A percentile compares a stretch with the other conserved stretches of the same genome.
Conservation (phyloP, 805 yeast genomes). For the Kodamaea sagamina region DNA sequence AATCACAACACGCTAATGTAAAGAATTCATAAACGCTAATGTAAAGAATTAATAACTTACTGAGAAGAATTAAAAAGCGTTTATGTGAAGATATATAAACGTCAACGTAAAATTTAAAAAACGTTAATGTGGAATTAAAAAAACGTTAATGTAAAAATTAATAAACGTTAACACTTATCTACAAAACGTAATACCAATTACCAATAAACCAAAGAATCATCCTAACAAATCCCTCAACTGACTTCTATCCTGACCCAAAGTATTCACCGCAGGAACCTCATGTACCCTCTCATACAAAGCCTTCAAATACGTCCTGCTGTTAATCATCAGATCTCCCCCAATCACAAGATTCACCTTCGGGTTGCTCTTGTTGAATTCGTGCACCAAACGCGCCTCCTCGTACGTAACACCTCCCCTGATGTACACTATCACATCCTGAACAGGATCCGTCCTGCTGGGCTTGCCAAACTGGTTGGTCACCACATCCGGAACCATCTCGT, state of each 20-base stretch:
- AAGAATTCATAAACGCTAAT: no score
- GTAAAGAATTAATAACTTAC: no score
- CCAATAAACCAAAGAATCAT: slow-evolving; percentile 14
- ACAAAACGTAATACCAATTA: neutral
- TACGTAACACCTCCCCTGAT: slow-evolving; percentile 88
- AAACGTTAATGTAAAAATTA: neutral
- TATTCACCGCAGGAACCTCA: slow-evolving; percentile 22
- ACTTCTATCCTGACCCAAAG: slow-evolving; percentile 40
- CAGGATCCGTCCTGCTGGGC: slow-evolving; percentile 14
- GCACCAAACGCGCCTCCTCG: slow-evolving; percentile 85
- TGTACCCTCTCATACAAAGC: slow-evolving; percentile 34
- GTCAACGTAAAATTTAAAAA: no score
- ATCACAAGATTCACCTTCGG: slow-evolving; percentile 65
- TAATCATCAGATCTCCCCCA: slow-evolving; percentile 62
- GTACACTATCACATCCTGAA: slow-evolving; percentile 70
- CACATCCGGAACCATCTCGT: slow-evolving; percentile 38
- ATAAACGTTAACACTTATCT: neutral
- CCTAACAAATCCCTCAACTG: slow-evolving; percentile 37
- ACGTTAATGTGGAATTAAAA: no score
- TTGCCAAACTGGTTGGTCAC: slow-evolving; percentile 30
- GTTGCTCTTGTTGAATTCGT: slow-evolving; percentile 61
- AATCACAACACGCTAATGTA: no score
- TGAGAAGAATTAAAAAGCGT: no score
- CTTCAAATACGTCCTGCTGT: slow-evolving; percentile 37
- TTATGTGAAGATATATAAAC: no score